phyloP scores from a whole-genome alignment of 495 filamentous ascomycete genomes.

The Penicillium steckii region DNA sequence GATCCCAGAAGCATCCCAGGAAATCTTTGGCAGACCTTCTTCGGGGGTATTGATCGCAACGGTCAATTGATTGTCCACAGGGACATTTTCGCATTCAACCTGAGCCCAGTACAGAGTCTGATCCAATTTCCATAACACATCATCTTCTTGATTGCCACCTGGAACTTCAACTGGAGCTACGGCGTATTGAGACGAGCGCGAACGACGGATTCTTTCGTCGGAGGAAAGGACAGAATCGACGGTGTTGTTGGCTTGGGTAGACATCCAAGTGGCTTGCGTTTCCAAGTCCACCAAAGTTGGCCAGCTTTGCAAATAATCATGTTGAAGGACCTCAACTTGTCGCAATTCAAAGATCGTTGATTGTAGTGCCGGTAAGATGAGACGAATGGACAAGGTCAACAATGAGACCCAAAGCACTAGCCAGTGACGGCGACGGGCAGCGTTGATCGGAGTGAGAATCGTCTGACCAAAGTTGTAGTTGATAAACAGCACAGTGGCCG shows the following conservation, averaged over 20 bases:
- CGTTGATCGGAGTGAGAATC: constrained; percentile 37
- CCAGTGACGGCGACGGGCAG: constrained; percentile 38
- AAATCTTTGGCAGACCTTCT: constrained; percentile 14
- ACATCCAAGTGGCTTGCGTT: constrained; percentile 38
- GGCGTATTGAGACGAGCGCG: constrained; percentile 33
- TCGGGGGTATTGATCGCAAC: constrained; percentile 23
- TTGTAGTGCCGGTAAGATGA: constrained; percentile 39
- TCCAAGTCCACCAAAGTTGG: constrained; percentile 28
- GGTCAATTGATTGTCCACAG: constrained; percentile 20
- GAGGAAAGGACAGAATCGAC: constrained; percentile 23
- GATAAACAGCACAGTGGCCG: constrained; percentile 39
- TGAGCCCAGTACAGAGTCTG: constrained; percentile 42
- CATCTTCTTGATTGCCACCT: constrained; percentile 14
- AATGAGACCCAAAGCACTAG: constrained; percentile 35
- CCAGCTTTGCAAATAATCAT: constrained; percentile 35
- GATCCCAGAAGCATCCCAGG: constrained; percentile 33
- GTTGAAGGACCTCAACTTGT: constrained; percentile 22
- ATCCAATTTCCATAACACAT: constrained; percentile 36
- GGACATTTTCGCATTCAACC: constrained; percentile 24
- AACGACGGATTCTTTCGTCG: constrained; percentile 18
- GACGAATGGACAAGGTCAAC: constrained; percentile 34
- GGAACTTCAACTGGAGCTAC: constrained; percentile 40
- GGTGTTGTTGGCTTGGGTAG: constrained; percentile 28
- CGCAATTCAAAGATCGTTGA: constrained; percentile 38
- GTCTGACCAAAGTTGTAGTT: constrained; percentile 47